Base-by-base conservation (phyloP, 345 rosid species). In the Excoecaria cochinchinensis region DNA sequence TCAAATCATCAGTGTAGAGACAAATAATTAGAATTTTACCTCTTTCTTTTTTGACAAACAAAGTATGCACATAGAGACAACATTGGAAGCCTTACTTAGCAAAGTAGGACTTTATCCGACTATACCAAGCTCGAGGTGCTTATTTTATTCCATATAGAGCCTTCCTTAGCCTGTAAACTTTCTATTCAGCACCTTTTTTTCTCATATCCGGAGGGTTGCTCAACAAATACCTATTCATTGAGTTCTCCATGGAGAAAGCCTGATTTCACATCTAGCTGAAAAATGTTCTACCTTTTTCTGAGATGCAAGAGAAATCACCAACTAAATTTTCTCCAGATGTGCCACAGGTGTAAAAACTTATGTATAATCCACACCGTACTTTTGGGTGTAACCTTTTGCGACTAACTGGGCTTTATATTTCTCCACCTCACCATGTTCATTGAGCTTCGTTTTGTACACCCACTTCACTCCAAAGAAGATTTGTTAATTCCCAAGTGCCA, bases 391-490 rank as follows among this genome's bases (percentile, higher is more conserved):
- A 0, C 69, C 69, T 17, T 42, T 65, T 3, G 39, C 44, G 13
- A 53, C 60, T 3, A 52, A 31, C 2, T 2, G 31, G 31, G 31
- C 31, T 31, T 31, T 31, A 31, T 31, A 31, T 2, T 31, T 31
- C 31, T 31, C 31, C 31, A 31, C 31, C 2, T 31, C 31, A 31
- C 31, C 31, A 31, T 31, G 31, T 31, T 0, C 60, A 51, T 70
- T 70, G 17, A 53, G 12, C 36, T 70, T 70, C 1, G 73, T 51
- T 17, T 0, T 69, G 31, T 13, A 24, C 15, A 38, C 25, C 25
- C 46, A 69, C 16, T 69, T 69, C 47, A 36, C 61, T 24, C 68
- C 8, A 48, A 73, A 60, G 47, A 0, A 73, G 16, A 15, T 73
- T 0, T 5, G 15, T 47, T 0, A 73, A 9, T 63, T 25, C n/a